Conservation (phyloP, 1,139 yeast species). For the Tardiomyces blankii region DNA sequence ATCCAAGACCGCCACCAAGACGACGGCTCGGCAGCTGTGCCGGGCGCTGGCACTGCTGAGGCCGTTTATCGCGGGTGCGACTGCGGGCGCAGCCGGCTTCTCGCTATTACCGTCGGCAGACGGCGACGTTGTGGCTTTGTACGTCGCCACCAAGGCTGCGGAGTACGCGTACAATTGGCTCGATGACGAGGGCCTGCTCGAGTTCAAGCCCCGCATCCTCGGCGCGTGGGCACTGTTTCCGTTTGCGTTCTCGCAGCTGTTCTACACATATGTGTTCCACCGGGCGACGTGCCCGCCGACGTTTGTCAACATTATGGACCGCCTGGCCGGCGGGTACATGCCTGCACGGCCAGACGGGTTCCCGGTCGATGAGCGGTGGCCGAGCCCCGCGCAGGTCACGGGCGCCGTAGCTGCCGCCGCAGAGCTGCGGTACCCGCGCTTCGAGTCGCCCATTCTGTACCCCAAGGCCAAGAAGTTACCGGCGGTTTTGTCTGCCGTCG, state of each 20-base stretch:
- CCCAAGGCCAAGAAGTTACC: slow-evolving; percentile 11
- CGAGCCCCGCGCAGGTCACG: slow-evolving; percentile 22
- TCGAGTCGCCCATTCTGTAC: slow-evolving; percentile 26
- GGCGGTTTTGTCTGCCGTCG: slow-evolving; percentile 16
- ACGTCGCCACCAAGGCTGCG: slow-evolving; percentile 23
- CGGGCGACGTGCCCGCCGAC: slow-evolving; percentile 26
- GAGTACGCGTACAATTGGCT: slow-evolving; percentile 27
- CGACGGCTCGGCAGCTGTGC: background rate
- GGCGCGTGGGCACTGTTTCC: slow-evolving; percentile 34
- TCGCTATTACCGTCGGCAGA: slow-evolving; percentile 18
- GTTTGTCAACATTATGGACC: slow-evolving; percentile 21
- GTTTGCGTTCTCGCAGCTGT: slow-evolving; percentile 30
- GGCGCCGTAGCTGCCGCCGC: slow-evolving; percentile 24
- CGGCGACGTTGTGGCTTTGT: slow-evolving; percentile 24
- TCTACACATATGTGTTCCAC: slow-evolving; percentile 25
- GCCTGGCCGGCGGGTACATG: slow-evolving; percentile 22
- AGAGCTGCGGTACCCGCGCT: slow-evolving; percentile 23
- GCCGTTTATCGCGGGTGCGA: slow-evolving; percentile 19
- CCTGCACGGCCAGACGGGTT: slow-evolving; percentile 22
- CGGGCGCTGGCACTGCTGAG: slow-evolving; percentile 7
- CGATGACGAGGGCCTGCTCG: slow-evolving; percentile 25
- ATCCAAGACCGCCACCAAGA: slow-evolving; percentile 2
- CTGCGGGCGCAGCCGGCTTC: slow-evolving; percentile 21
- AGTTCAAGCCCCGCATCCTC: slow-evolving; percentile 25
- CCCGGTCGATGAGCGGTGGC: slow-evolving; percentile 22